These are phyloP conservation scores for Cyclotella choctawhatcheeana DNA, from an alignment of 108 stramenopile genomes.

Conservation along the genomic window DNA sequence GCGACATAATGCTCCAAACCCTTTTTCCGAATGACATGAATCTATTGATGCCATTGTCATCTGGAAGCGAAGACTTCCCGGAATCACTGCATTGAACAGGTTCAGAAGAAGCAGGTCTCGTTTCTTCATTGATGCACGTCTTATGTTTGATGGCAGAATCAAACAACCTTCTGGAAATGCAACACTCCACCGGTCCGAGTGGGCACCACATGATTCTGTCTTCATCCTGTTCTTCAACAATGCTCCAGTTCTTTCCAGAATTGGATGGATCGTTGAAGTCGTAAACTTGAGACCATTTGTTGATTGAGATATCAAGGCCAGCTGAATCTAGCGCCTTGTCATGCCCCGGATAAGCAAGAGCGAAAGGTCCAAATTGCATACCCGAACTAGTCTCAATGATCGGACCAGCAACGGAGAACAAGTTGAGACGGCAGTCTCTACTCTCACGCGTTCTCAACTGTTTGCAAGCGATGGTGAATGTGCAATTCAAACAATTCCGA, in stretches of 20 bases:
- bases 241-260: constrained; percentile 44
- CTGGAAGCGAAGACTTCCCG: not conserved
- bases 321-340: constrained; percentile 48
- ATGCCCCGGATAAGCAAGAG: constrained; percentile 68
- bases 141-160: too few relatives aligned
- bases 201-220: constrained; percentile 31
- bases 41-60: not conserved
- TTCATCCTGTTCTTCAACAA: constrained; percentile 29
- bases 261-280: constrained; percentile 78
- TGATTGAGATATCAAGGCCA: constrained; percentile 51
- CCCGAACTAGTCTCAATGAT: constrained; percentile 71
- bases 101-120: too few relatives aligned
- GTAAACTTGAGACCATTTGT: constrained; percentile 75
- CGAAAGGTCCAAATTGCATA: constrained; percentile 67
- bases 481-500: constrained; percentile 70
- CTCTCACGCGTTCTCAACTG: constrained; percentile 80
- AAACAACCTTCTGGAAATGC: constrained; percentile 9
- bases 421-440: constrained; percentile 65
- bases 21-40: constrained; percentile 2
- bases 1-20: constrained; percentile 1
- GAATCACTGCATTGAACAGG: too few relatives aligned
- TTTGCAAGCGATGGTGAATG: constrained; percentile 76
- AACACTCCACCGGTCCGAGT: constrained; percentile 30
- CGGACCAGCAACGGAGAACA: constrained; percentile 83
- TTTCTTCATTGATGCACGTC: too few relatives aligned